Base-by-base conservation (phyloP, 139 green algal species). In the Micractinium conductrix region DNA sequence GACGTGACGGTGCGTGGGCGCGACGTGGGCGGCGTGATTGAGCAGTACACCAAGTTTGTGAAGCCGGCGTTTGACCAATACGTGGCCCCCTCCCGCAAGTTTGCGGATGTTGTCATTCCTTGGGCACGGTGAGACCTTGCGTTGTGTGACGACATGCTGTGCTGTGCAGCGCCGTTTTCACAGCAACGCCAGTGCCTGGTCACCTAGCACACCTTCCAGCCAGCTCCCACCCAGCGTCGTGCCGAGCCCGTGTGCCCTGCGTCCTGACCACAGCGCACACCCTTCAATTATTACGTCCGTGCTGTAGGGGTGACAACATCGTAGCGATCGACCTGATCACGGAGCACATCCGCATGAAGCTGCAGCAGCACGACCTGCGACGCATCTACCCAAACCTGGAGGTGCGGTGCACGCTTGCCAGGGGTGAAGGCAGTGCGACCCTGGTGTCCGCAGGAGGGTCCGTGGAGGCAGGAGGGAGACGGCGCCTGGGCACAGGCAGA, bases 241-340 rank as follows among this genome's bases (percentile, higher is more conserved):
- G n/a, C n/a, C n/a, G n/a, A n/a, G n/a, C n/a, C n/a, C n/a, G n/a
- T n/a, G n/a, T n/a, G n/a, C n/a, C n/a, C n/a, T n/a, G n/a, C n/a
- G n/a, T n/a, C n/a, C n/a, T n/a, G n/a, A n/a, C n/a, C n/a, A n/a
- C n/a, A n/a, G n/a, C n/a, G n/a, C n/a, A n/a, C n/a, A n/a, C n/a
- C n/a, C n/a, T n/a, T n/a, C n/a, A n/a, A n/a, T n/a, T n/a, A n/a
- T n/a, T n/a, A n/a, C n/a, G n/a, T n/a, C n/a, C n/a, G n/a, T n/a
- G n/a, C 35, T 21, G 35, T 45, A 80, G 91, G 65, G 91, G 89
- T 30, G 91, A 95, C 83, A 98, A 98, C 88, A 35, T 94, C 14
- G 96, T 99, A 72, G 97, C 97, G 12, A 98, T 99, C 45, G 96
- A 99, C 88, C 92, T 99, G 73, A 99, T 99, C 93, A 96, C 95